Evolutionary conservation across 768 basidiomycete genomes (phyloP).

Genomic region (Russula virescens): DNA sequence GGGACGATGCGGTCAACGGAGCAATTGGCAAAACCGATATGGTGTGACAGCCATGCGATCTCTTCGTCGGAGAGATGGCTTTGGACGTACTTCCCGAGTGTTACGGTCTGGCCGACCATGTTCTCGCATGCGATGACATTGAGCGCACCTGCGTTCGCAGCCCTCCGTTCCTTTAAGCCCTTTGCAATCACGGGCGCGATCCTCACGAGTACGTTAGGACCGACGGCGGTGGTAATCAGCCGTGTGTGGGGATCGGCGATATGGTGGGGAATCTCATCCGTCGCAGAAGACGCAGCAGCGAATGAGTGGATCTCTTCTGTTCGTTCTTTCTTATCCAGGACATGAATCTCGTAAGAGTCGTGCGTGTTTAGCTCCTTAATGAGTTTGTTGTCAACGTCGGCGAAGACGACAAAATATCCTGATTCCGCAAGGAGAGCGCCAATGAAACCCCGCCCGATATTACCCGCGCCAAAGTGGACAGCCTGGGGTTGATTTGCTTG

Average conservation of each 20-base stretch:
- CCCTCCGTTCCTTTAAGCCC: conserved; percentile 31
- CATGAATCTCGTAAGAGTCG: conserved; percentile 31
- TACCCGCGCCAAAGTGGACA: conserved; percentile 38
- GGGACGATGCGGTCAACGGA: conserved; percentile 38
- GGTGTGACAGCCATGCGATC: conserved; percentile 26
- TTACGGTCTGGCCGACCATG: conserved; percentile 33
- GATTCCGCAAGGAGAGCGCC: conserved; percentile 35
- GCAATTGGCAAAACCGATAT: conserved; percentile 40
- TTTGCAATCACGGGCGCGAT: conserved; percentile 34
- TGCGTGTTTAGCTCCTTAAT: conserved; percentile 32
- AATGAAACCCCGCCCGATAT: conserved; percentile 38
- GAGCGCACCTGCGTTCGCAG: conserved; percentile 25
- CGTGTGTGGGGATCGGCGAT: conserved; percentile 27
- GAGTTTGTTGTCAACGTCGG: conserved; percentile 32
- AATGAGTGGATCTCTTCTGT: conserved; percentile 23
- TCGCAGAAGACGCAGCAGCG: conserved; percentile 25
- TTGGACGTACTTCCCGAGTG: conserved; percentile 30
- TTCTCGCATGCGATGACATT: conserved; percentile 41
- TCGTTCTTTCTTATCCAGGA: conserved; percentile 30
- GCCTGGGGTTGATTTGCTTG: conserved; percentile 26
- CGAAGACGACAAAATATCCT: conserved; percentile 36
- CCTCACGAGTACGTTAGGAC: conserved; percentile 32
- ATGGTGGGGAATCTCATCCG: conserved; percentile 17
- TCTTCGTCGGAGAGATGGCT: conserved; percentile 31
- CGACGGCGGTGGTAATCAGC: conserved; percentile 37